Percentiles rank a stretch among this genome's conserved stretches.
Conservation (phyloP, 208 protist genomes). For the Trypanosomatidae sp. region DNA sequence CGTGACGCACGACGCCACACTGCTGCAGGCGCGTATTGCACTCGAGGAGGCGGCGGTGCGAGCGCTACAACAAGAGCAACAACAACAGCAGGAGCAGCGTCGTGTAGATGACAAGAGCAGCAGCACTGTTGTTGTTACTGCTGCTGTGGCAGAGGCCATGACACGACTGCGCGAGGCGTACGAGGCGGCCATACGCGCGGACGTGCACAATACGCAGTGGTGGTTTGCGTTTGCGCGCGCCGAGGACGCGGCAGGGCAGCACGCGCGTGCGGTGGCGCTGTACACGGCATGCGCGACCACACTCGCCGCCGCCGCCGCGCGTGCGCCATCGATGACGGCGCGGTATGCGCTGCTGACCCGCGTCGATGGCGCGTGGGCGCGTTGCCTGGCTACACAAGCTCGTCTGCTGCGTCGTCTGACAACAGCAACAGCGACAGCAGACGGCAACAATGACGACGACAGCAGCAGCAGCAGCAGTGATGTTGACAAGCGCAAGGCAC, state of each 20-base stretch:
- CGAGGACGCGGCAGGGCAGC: slow-evolving; percentile 50
- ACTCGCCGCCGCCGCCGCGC: slow-evolving; percentile 24
- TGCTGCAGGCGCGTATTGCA: slow-evolving; percentile 15
- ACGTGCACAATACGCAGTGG: slow-evolving; percentile 32
- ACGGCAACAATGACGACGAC: too few species aligned
- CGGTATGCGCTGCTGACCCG: slow-evolving; percentile 59
- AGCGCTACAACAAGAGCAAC: neutral
- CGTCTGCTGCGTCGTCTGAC: slow-evolving; percentile 11
- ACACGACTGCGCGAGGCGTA: slow-evolving; percentile 16
- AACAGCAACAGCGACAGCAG: slow-evolving; percentile 1
- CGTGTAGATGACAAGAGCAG: neutral
- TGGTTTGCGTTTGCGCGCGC: slow-evolving; percentile 68
- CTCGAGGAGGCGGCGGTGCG: slow-evolving; percentile 25
- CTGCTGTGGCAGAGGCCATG: slow-evolving; percentile 8
- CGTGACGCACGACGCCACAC: slow-evolving; percentile 19
- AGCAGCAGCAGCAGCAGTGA: too few species aligned
- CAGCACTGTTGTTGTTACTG: slow-evolving; percentile 1
- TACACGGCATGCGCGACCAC: slow-evolving; percentile 30
- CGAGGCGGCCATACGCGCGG: slow-evolving; percentile 45
- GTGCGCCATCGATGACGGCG: slow-evolving; percentile 25
- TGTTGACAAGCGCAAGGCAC: too few species aligned
- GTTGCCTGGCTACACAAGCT: slow-evolving; percentile 33
- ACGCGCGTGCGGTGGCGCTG: slow-evolving; percentile 38
- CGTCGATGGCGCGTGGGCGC: slow-evolving; percentile 57
- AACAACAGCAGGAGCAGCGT: neutral